Percentiles rank a stretch among this genome's conserved stretches.
Conservation (phyloP, 106 monocot species). For the Alisma plantagoaquatica region DNA sequence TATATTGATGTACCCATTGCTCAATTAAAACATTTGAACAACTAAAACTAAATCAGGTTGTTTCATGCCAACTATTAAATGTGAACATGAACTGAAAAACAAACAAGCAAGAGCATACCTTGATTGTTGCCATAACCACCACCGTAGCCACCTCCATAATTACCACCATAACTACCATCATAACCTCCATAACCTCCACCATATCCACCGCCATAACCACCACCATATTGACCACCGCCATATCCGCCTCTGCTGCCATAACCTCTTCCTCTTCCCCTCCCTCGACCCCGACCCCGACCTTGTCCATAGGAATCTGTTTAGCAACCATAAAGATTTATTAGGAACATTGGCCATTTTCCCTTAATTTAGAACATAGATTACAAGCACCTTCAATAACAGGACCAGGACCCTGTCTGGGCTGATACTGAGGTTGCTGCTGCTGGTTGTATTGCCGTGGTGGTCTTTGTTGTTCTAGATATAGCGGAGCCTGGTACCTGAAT, state of each 20-base stretch:
- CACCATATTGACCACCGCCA: slow-evolving; percentile 19
- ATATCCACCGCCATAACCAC: background rate
- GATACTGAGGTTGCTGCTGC: slow-evolving; percentile 25
- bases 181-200: slow-evolving; percentile 27
- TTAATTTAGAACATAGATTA: background rate
- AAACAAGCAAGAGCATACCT: no score
- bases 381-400: slow-evolving; percentile 26
- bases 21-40: no score
- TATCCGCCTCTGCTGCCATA: slow-evolving; percentile 42
- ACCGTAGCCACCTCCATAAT: slow-evolving; percentile 23
- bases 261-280: slow-evolving; percentile 62
- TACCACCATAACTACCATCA: slow-evolving; percentile 21
- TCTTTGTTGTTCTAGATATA: slow-evolving; percentile 37
- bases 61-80: no score
- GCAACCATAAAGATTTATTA: background rate
- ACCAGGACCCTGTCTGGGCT: slow-evolving; percentile 34
- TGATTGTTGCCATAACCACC: slow-evolving; percentile 25
- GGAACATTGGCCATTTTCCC: background rate
- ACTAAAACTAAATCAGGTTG: no score
- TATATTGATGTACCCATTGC: no score
- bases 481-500: slow-evolving; percentile 74
- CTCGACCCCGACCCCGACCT: slow-evolving; percentile 59
- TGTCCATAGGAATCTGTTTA: slow-evolving; percentile 60
- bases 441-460: slow-evolving; percentile 26
- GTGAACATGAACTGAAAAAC: no score